Conservation (phyloP, 768 basidiomycete species). For the Hericium erinaceus region DNA sequence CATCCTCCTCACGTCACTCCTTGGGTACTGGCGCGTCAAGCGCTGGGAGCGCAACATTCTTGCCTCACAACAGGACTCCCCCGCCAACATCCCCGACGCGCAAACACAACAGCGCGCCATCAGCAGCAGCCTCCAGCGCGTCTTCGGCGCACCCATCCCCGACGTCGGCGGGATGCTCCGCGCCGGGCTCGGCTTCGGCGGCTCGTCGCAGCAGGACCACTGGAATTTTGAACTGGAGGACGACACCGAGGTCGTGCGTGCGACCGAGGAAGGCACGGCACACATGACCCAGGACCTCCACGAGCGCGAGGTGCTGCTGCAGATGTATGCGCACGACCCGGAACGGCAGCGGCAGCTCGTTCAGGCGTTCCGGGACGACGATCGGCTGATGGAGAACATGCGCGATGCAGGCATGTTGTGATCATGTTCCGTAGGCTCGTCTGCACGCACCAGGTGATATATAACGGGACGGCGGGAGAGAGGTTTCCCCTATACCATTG, state of each 20-base stretch:
- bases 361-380: constrained; percentile 43
- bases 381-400: constrained; percentile 48
- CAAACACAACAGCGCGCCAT: constrained; percentile 4
- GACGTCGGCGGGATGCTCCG: not conserved
- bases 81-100: constrained; percentile 13
- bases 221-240: not conserved
- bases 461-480: no score
- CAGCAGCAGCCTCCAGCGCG: not conserved
- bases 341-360: constrained; percentile 33
- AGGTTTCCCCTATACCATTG: no score
- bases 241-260: not conserved
- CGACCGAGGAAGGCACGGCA: constrained; percentile 14
- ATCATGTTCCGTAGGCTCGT: not conserved
- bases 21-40: constrained; percentile 86
- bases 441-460: no score
- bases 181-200: not conserved
- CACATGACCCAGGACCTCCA: constrained; percentile 7
- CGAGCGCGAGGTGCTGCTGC: constrained; percentile 32
- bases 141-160: constrained; percentile 18
- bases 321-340: constrained; percentile 31
- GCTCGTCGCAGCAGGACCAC: not conserved
- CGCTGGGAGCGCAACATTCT: constrained; percentile 79
- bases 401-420: constrained; percentile 58
- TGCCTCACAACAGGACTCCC: constrained; percentile 37
- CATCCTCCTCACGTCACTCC: constrained; percentile 79